These are phyloP conservation scores for Hansenula lynferdii DNA, from an alignment of 1,139 yeast species.

Conservation along the genomic window DNA sequence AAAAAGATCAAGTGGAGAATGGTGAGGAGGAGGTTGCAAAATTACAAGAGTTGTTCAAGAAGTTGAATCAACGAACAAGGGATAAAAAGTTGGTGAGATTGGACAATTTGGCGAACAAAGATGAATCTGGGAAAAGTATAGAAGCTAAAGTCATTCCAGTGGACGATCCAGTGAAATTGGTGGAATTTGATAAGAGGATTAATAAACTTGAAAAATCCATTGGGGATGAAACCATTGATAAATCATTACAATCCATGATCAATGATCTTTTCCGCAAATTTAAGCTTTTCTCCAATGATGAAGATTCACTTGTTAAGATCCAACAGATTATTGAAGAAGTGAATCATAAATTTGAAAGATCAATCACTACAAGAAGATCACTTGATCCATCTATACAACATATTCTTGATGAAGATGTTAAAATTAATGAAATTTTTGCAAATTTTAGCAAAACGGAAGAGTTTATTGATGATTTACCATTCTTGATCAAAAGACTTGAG, in stretches of 20 bases:
- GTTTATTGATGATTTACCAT: constrained; percentile 34
- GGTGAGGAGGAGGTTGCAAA: constrained; percentile 10
- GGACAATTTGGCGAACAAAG: constrained; percentile 5
- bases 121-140: no score
- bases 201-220: constrained; percentile 19
- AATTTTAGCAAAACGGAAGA: constrained; percentile 34
- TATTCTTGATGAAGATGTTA: constrained; percentile 17
- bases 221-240: constrained; percentile 9
- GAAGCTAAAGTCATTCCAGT: no score
- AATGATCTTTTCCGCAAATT: constrained; percentile 23
- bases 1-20: constrained; percentile 3
- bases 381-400: constrained; percentile 7
- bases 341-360: constrained; percentile 25
- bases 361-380: constrained; percentile 21
- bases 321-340: constrained; percentile 34
- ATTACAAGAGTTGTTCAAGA: constrained; percentile 11
- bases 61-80: constrained; percentile 9
- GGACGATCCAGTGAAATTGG: constrained; percentile 10
- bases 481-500: constrained; percentile 37
- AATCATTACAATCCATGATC: constrained; percentile 18
- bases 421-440: constrained; percentile 35
- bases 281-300: constrained; percentile 22
- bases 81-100: constrained; percentile 11
- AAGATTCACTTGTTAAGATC: constrained; percentile 21
- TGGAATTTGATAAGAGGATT: constrained; percentile 22